Base-by-base conservation (phyloP, 352 stramenopile species). In the Phytophthora megakarya region DNA sequence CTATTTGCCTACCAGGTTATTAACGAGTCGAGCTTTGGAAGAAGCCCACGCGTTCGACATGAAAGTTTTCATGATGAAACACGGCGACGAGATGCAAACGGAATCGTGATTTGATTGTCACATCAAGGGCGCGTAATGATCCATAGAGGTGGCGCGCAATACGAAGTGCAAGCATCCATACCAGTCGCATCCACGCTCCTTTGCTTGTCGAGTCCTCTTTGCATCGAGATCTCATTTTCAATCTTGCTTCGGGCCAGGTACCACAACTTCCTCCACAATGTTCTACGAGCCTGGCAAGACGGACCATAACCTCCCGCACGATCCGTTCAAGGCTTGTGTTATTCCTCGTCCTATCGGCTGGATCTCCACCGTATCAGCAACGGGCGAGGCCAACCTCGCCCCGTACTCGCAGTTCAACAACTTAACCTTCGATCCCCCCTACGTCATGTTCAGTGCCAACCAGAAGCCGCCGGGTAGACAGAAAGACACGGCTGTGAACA, bases 351-450 rank as follows among this genome's bases (percentile, higher is more conserved):
- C 65, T 30, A 73, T 70, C 53, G 65, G 60, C 18, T 73, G 65
- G 65, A 73, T 73, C 52, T 73, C 65, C 40, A 73, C 60, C 26
- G 61, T 73, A 16, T 70, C 60, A 35, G 37, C 47, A 33, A 44
- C 45, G n/a, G 60, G 60, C 30, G 48, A 70, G 28, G 40, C 40
- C 26, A 73, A 73, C 53, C 49, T 70, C 25, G 65, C 65, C 12
- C 65, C 60, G 35, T 73, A 70, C 47, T 73, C 65, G 52, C 61
- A 70, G 47, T 73, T 73, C 61, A 73, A 73, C 61, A 70, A 70
- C 65, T 18, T 73, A 43, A 70, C 60, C 22, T 70, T 71, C 50
- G 67, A 74, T 18, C 67, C 61, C 9, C 67, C 67, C 8, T 71
- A 71, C 50, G 61, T 74, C 55, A 74, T 74, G 67, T 74, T 74